Conservation (phyloP, 371 early-diverging fungal species). For the Circinella umbellata region DNA sequence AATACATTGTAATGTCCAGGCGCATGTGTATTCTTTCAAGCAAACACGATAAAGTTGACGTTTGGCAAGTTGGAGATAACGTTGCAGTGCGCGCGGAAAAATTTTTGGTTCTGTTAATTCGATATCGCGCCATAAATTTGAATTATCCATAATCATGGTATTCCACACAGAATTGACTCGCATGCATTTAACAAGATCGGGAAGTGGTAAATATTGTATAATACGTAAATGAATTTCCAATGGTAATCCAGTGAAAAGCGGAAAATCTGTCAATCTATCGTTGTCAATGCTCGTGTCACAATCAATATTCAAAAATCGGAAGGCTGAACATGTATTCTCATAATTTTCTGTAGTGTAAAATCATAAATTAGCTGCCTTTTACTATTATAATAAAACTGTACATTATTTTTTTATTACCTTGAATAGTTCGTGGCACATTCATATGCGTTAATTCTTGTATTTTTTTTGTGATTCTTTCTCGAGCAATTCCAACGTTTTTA, state of each 20-base stretch:
- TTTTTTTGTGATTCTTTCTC: not conserved
- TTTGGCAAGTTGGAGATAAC: not conserved
- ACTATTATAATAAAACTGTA: no score
- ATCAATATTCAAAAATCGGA: not conserved
- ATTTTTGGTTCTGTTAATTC: slow-evolving; percentile 2
- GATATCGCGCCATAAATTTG: not conserved
- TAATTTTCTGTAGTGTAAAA: not conserved
- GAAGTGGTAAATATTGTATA: not conserved
- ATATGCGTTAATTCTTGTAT: not conserved
- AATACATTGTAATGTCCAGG: not conserved
- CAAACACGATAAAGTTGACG: not conserved
- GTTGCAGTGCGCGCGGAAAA: not conserved
- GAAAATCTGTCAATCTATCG: not conserved
- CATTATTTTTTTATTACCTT: no score
- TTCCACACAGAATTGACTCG: not conserved
- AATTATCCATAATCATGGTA: not conserved
- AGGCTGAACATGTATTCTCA: not conserved
- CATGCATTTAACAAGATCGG: not conserved
- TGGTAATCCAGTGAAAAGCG: not conserved
- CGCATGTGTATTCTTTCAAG: not conserved
- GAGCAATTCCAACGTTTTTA: not conserved
- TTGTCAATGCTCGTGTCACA: not conserved
- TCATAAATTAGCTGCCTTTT: not conserved
- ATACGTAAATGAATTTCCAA: slow-evolving; percentile 4
- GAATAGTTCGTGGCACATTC: not conserved